Evolutionary conservation across 345 rosid genomes (phyloP).

Genomic region (Eutrema yunnanense): DNA sequence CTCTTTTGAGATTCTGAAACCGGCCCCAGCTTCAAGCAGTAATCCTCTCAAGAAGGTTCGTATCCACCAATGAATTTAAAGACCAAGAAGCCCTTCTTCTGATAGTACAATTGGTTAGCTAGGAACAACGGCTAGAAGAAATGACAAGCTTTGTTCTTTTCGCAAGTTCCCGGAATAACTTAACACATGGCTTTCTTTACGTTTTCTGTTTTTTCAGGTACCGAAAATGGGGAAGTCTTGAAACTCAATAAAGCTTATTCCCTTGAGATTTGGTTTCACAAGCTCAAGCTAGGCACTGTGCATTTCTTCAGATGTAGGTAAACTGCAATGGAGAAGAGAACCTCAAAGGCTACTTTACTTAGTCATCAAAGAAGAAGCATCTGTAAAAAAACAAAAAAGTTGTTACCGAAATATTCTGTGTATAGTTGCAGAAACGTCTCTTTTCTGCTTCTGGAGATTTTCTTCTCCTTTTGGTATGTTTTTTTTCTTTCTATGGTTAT

Average conservation of each 20-base stretch:
- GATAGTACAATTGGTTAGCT: not conserved
- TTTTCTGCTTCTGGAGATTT: slow-evolving; percentile 17
- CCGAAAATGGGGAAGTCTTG: slow-evolving; percentile 32
- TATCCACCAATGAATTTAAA: not conserved
- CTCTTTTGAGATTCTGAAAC: slow-evolving; percentile 93
- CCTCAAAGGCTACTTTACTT: slow-evolving; percentile 20
- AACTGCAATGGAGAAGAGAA: slow-evolving; percentile 16
- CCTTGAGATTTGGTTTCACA: slow-evolving; percentile 7
- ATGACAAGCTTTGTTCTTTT: not conserved
- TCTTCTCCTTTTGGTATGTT: slow-evolving; percentile 14
- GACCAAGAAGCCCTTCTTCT: not conserved
- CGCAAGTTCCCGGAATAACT: not conserved
- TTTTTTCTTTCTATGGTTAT: not conserved
- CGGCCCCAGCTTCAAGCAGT: slow-evolving; percentile 43
- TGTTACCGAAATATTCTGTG: slow-evolving; percentile 16
- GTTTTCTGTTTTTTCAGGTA: slow-evolving; percentile 14
- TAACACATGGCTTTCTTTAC: not conserved
- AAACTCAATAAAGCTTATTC: slow-evolving; percentile 3
- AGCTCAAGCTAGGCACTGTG: slow-evolving; percentile 22
- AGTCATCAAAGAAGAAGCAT: slow-evolving; percentile 25
- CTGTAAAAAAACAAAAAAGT: not conserved
- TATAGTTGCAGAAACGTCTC: slow-evolving; percentile 28
- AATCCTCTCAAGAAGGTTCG: slow-evolving; percentile 67
- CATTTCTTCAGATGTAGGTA: slow-evolving; percentile 22
- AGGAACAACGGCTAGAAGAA: not conserved